These are phyloP conservation scores for Cordyceps tenuipes DNA, from an alignment of 2,329 filamentous ascomycete genomes.

Conservation along the genomic window DNA sequence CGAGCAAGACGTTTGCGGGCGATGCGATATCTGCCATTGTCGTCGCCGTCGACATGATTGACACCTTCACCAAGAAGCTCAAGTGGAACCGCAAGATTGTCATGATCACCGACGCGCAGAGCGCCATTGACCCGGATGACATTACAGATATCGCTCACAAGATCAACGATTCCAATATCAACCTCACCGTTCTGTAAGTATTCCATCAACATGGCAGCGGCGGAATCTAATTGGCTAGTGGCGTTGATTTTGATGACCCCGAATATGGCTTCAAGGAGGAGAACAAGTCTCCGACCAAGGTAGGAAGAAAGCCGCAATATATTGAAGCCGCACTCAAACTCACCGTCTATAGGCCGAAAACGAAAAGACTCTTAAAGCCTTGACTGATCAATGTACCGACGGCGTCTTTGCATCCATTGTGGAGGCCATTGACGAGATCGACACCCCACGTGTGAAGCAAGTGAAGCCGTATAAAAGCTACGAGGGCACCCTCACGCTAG, in stretches of 20 bases:
- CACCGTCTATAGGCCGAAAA: constrained; percentile 43
- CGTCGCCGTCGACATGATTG: constrained; percentile 80
- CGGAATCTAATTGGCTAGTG: constrained; percentile 39
- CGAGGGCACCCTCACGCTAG: constrained; percentile 71
- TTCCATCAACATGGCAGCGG: neutral
- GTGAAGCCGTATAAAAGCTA: constrained; percentile 71
- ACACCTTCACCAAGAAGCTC: constrained; percentile 66
- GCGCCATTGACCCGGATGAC: constrained; percentile 63
- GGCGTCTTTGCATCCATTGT: constrained; percentile 77
- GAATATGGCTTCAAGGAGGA: constrained; percentile 92
- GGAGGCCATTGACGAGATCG: constrained; percentile 74
- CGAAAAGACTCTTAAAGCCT: constrained; percentile 55
- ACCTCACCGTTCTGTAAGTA: constrained; percentile 68
- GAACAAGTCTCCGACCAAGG: constrained; percentile 66
- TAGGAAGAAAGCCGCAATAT: constrained; percentile 21
- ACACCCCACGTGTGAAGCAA: constrained; percentile 66
- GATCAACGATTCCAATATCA: constrained; percentile 67
- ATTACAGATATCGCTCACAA: constrained; percentile 62
- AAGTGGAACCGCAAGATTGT: constrained; percentile 77
- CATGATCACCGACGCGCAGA: constrained; percentile 75
- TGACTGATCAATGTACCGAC: constrained; percentile 58
- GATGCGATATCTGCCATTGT: constrained; percentile 86
- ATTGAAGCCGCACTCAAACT: neutral
- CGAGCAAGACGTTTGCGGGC: constrained; percentile 60
- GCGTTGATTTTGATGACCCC: constrained; percentile 86